phyloP scores from a whole-genome alignment of 192 early-diverging fungal genomes.

The Podochytrium sp. region DNA sequence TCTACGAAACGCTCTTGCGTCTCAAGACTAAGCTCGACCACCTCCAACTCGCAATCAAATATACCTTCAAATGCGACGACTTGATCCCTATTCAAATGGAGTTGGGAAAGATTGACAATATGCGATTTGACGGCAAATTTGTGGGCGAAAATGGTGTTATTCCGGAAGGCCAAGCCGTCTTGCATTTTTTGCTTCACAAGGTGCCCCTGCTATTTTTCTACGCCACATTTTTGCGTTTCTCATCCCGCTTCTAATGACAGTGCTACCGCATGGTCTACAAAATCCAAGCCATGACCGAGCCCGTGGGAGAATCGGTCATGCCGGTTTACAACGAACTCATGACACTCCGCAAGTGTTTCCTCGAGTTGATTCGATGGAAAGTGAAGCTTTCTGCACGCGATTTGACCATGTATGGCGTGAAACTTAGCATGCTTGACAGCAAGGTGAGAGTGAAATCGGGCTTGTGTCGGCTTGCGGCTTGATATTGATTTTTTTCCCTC shows the following conservation, averaged over 20 bases:
- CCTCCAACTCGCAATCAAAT: slow-evolving; percentile 73
- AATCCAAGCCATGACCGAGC: slow-evolving; percentile 71
- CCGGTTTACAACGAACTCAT: slow-evolving; percentile 84
- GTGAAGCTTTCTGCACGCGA: slow-evolving; percentile 73
- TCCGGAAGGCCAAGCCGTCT: slow-evolving; percentile 75
- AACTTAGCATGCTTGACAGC: slow-evolving; percentile 80
- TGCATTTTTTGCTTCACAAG: slow-evolving; percentile 49
- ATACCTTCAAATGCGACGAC: slow-evolving; percentile 55
- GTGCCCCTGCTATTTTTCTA: slow-evolving; percentile 1
- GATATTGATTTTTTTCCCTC: not conserved
- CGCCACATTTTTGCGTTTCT: not conserved
- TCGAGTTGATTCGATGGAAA: slow-evolving; percentile 82
- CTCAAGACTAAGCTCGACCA: slow-evolving; percentile 79
- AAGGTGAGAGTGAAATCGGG: no score
- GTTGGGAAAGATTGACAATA: slow-evolving; percentile 80
- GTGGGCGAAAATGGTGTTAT: slow-evolving; percentile 64
- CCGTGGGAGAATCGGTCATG: slow-evolving; percentile 81
- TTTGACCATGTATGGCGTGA: slow-evolving; percentile 88
- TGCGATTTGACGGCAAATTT: slow-evolving; percentile 85
- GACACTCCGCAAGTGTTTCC: slow-evolving; percentile 77
- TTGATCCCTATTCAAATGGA: slow-evolving; percentile 61
- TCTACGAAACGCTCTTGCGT: slow-evolving; percentile 45
- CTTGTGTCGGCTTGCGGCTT: not conserved
- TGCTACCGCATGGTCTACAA: slow-evolving; percentile 87
- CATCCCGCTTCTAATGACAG: slow-evolving; percentile 53